Percentiles rank a stretch among this genome's conserved stretches.
Conservation (phyloP, 371 early-diverging fungal species). For the Haplosporangium sp. region DNA sequence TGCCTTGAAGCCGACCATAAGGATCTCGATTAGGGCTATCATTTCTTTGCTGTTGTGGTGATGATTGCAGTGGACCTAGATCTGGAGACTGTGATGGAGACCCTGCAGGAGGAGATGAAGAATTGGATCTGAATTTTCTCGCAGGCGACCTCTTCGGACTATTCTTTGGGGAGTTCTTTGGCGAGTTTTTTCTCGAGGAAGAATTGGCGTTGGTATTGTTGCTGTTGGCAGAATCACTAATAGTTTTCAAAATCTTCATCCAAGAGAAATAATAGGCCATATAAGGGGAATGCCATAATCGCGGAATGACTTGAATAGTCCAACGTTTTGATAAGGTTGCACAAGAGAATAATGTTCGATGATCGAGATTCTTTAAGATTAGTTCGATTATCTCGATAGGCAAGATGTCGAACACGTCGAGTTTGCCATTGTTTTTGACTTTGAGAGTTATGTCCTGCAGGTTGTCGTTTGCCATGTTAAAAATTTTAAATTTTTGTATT, state of each 20-base stretch:
- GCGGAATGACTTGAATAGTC: constrained; percentile 30
- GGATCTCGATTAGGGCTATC: constrained; percentile 1
- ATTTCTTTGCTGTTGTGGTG: neutral
- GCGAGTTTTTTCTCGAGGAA: too few relatives aligned
- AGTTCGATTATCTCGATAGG: constrained; percentile 41
- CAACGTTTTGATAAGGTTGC: constrained; percentile 33
- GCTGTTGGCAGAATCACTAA: neutral
- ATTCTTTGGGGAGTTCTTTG: too few relatives aligned
- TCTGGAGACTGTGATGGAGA: neutral
- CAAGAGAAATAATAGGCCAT: constrained; percentile 47
- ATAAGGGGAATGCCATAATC: constrained; percentile 42
- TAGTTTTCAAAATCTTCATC: constrained; percentile 29
- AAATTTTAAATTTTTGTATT: too few relatives aligned
- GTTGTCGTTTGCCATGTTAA: too few relatives aligned
- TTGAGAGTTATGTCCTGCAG: too few relatives aligned
- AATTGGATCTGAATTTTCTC: neutral
- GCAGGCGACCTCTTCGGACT: neutral
- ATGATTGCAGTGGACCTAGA: neutral
- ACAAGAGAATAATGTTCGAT: constrained; percentile 12
- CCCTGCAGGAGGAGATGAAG: neutral
- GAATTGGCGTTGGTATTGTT: too few relatives aligned
- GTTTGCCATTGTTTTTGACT: neutral
- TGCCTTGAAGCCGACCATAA: neutral
- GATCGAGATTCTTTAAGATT: constrained; percentile 18
- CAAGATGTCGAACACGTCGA: constrained; percentile 24